Base-by-base conservation (phyloP, 306 rosid species). In the Crataegus laevigata region DNA sequence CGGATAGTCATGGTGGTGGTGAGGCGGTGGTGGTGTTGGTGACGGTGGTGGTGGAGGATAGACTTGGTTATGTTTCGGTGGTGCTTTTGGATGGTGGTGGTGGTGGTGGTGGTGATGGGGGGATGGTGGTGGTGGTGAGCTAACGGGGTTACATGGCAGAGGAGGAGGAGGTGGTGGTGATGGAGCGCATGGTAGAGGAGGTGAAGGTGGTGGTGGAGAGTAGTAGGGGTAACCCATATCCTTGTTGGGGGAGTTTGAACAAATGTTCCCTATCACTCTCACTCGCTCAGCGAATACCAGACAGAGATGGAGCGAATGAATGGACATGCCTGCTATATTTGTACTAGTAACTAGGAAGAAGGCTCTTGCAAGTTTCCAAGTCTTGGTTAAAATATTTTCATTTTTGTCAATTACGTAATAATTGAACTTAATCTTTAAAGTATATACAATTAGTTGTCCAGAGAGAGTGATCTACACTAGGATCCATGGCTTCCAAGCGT, bases 161-260 rank as follows among this genome's bases (percentile, higher is more conserved):
- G 72, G 71, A 57, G 61, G 66, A 50, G 79, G 57, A 43, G 82
- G 52, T 3, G 65, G 78, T 71, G 77, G 75, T 34, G 40, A 54
- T 3, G 65, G 26, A 32, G 52, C 19, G 36, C 77, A 80, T 29
- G 80, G 80, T 8, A 77, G 72, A 25, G 80, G 74, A 17, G 77
- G 76, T 18, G 81, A 66, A 6, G 85, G 84, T 10, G 75, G 80
- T 17, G 86, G 88, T 19, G 88, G 86, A 79, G 86, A 85, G 77
- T 69, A 74, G 78, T 82, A 85, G 43, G 77, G 77, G 57, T 81
- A 79, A 69, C 59, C 21, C 86, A 80, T 82, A 29, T 67, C 18
- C 36, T 54, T 30, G 64, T 15, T 3, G 15, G 22, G 15, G 25
- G 4, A 21, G 29, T 36, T 34, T 32, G 75, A 30, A 43, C 14